Evolutionary conservation across 2,329 filamentous ascomycete genomes (phyloP).

Genomic region (Corynespora cassiicola): DNA sequence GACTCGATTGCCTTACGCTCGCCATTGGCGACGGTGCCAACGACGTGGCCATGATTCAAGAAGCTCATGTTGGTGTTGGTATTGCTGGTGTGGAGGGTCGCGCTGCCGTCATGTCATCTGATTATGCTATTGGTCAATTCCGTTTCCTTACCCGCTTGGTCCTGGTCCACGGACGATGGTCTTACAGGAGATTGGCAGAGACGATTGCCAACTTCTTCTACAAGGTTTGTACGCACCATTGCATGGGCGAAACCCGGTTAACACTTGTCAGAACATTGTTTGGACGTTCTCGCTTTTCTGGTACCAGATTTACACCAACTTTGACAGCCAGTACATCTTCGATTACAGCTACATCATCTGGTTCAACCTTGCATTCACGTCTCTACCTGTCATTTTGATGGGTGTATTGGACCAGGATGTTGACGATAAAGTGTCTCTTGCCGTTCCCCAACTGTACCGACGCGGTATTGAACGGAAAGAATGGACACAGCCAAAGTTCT

Average conservation of each 20-base stretch:
- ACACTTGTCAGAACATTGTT: conserved; percentile 76
- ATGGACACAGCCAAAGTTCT: conserved; percentile 97
- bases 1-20: conserved; percentile 93
- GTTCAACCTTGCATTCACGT: conserved; percentile 97
- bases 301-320: conserved; percentile 95
- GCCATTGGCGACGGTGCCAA: conserved; percentile 91
- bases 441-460: conserved; percentile 93
- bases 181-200: conserved; percentile 92
- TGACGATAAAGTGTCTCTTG: conserved; percentile 88
- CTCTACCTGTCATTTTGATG: conserved; percentile 91
- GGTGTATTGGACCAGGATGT: conserved; percentile 98
- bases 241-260: conserved; percentile 22
- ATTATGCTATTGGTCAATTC: conserved; percentile 90
- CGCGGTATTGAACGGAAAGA: conserved; percentile 94
- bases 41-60: conserved; percentile 92
- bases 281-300: conserved; percentile 98
- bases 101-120: conserved; percentile 83
- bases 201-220: conserved; percentile 99
- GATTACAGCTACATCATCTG: conserved; percentile 98
- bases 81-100: conserved; percentile 88
- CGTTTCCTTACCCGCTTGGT: conserved; percentile 80
- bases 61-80: conserved; percentile 86
- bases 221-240: conserved; percentile 64
- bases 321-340: conserved; percentile 95
- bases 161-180: conserved; percentile 85